Evolutionary conservation across 331 rosid genomes (phyloP).

Genomic region (Stylosanthes scabra): DNA sequence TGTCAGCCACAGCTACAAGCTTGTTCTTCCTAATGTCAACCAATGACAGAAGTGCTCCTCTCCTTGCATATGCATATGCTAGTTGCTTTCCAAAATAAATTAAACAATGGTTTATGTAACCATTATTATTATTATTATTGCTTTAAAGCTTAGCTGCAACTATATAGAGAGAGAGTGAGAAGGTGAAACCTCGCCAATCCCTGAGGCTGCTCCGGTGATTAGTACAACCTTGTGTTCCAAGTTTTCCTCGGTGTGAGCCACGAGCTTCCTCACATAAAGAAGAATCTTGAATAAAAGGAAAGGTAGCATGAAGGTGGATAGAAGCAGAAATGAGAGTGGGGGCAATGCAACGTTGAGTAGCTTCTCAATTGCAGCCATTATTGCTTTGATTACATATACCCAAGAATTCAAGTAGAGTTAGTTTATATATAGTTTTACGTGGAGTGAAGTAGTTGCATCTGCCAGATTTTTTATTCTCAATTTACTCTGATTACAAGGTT

Average conservation of each 20-base stretch:
- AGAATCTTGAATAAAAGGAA: constrained; percentile 43
- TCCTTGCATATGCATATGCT: constrained; percentile 72
- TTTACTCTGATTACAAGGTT: no score
- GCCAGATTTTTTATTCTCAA: no score
- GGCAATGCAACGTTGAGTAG: constrained; percentile 48
- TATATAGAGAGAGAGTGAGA: no score
- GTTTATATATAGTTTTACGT: no score
- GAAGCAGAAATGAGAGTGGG: constrained; percentile 15
- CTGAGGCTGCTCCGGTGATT: constrained; percentile 71
- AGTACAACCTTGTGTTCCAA: constrained; percentile 53
- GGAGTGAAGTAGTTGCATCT: no score
- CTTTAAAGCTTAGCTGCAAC: no score
- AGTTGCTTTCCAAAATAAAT: constrained; percentile 47
- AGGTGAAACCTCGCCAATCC: constrained; percentile 60
- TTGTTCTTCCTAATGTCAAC: constrained; percentile 63
- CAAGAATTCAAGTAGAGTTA: background rate
- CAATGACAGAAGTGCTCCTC: constrained; percentile 63
- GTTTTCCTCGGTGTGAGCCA: constrained; percentile 23
- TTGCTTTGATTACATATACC: background rate
- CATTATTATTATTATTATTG: no score
- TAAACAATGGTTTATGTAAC: background rate
- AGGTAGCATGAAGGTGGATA: constrained; percentile 40
- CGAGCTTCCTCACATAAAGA: constrained; percentile 11
- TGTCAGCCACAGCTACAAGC: constrained; percentile 55
- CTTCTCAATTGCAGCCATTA: constrained; percentile 25